Conservation (phyloP, 2,329 filamentous ascomycete species). For the Iodosphaeria phyllophila region DNA sequence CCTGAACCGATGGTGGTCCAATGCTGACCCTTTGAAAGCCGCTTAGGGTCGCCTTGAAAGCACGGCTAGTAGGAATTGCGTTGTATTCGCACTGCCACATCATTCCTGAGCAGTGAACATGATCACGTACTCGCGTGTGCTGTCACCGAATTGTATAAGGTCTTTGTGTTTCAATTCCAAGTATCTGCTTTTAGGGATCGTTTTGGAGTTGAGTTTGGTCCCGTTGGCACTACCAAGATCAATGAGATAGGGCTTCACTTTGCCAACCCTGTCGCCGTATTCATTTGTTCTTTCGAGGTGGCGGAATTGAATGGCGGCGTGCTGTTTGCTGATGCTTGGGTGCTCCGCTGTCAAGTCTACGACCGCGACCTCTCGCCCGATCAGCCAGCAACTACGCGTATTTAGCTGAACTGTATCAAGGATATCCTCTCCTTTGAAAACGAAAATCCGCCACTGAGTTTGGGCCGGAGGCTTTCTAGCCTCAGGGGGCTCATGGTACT, state of each 20-base stretch:
- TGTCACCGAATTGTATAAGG: slow-evolving; percentile 72
- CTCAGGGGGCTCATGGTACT: slow-evolving; percentile 91
- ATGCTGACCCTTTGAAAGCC: too few species aligned
- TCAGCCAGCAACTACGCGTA: slow-evolving; percentile 70
- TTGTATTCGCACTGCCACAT: too few species aligned
- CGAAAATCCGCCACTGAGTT: slow-evolving; percentile 74
- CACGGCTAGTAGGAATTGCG: too few species aligned
- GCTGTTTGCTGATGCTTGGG: slow-evolving; percentile 85
- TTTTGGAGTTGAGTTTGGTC: slow-evolving; percentile 61
- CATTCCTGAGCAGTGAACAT: slow-evolving; percentile 48
- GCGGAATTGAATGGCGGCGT: slow-evolving; percentile 87
- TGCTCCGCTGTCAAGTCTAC: slow-evolving; percentile 76
- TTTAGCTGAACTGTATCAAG: slow-evolving; percentile 67
- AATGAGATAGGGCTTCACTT: slow-evolving; percentile 73
- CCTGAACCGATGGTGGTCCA: too few species aligned
- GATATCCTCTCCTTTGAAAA: slow-evolving; percentile 72
- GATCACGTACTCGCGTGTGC: slow-evolving; percentile 84
- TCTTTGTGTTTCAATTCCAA: slow-evolving; percentile 79
- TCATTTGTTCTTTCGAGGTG: slow-evolving; percentile 70
- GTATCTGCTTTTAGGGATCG: slow-evolving; percentile 58
- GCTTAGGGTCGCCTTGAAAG: too few species aligned
- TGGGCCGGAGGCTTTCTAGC: slow-evolving; percentile 69
- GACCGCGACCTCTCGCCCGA: slow-evolving; percentile 64
- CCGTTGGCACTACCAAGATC: slow-evolving; percentile 91
- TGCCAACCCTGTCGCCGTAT: slow-evolving; percentile 66